These are phyloP conservation scores for Cladophialophora chaetospira DNA, from an alignment of 2,329 filamentous ascomycete genomes.

Conservation along the genomic window DNA sequence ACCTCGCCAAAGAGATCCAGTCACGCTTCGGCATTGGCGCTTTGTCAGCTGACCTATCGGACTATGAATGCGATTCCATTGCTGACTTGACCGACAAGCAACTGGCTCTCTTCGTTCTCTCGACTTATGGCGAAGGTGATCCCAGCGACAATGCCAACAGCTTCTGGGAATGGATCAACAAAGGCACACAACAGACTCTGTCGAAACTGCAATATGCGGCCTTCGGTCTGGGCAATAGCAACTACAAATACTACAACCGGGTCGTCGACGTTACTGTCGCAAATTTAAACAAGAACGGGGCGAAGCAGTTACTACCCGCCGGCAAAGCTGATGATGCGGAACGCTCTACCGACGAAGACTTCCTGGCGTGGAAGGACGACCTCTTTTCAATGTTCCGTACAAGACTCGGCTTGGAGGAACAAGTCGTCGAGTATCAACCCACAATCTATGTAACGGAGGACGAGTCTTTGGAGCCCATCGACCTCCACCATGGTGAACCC, in stretches of 20 bases:
- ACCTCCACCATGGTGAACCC: conserved; percentile 24
- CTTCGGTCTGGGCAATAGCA: conserved; percentile 93
- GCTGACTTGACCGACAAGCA: conserved; percentile 79
- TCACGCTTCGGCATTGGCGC: conserved; percentile 82
- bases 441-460: conserved; percentile 69
- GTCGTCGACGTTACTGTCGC: conserved; percentile 87
- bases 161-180: conserved; percentile 81
- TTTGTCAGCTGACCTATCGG: conserved; percentile 90
- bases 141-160: conserved; percentile 94
- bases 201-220: conserved; percentile 72
- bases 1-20: conserved; percentile 27
- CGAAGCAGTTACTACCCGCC: conserved; percentile 72
- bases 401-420: conserved; percentile 80
- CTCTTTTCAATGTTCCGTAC: conserved; percentile 81
- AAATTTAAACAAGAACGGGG: conserved; percentile 73
- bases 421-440: conserved; percentile 86
- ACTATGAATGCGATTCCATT: conserved; percentile 88
- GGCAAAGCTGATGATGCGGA: conserved; percentile 92
- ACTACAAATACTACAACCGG: conserved; percentile 95
- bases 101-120: conserved; percentile 84
- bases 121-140: conserved; percentile 94
- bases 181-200: conserved; percentile 67
- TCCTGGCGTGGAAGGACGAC: conserved; percentile 91
- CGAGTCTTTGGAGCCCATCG: conserved; percentile 37
- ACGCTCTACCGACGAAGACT: conserved; percentile 95